Evolutionary conservation across 495 filamentous ascomycete species (phyloP).

Genomic region (Neurospora sp.): DNA sequence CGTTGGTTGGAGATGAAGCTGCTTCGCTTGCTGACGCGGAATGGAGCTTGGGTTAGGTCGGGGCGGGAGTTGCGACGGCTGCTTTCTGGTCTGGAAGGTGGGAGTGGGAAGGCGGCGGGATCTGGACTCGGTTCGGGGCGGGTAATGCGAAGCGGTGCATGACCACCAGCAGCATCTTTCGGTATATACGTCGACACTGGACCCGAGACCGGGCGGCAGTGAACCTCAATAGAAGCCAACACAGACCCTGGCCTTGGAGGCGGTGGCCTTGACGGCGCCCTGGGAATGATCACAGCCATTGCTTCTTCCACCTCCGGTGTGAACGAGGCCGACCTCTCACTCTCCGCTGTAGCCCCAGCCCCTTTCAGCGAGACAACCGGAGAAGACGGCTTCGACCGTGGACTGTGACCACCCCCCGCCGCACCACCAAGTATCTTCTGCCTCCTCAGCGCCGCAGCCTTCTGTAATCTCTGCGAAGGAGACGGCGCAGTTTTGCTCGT

Average conservation of each 20-base stretch:
- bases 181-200: too few relatives aligned
- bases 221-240: not conserved
- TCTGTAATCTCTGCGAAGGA: constrained; percentile 9
- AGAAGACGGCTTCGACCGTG: not conserved
- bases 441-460: constrained; percentile 8
- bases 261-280: not conserved
- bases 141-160: not conserved
- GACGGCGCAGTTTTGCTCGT: constrained; percentile 5
- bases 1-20: not conserved
- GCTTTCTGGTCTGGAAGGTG: not conserved
- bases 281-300: not conserved
- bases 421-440: constrained; percentile 5
- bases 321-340: too few relatives aligned
- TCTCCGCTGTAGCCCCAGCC: too few relatives aligned
- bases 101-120: not conserved
- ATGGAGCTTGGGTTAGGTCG: not conserved
- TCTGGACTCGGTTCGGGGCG: not conserved
- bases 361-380: too few relatives aligned
- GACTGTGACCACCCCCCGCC: not conserved
- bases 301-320: not conserved
- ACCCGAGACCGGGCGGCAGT: too few relatives aligned
- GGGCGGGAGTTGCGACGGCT: not conserved
- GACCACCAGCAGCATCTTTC: too few relatives aligned
- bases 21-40: not conserved
- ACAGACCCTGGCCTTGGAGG: not conserved